Conservation (phyloP, 2,329 filamentous ascomycete genomes). For the Talaromyces albobiverticillius region DNA sequence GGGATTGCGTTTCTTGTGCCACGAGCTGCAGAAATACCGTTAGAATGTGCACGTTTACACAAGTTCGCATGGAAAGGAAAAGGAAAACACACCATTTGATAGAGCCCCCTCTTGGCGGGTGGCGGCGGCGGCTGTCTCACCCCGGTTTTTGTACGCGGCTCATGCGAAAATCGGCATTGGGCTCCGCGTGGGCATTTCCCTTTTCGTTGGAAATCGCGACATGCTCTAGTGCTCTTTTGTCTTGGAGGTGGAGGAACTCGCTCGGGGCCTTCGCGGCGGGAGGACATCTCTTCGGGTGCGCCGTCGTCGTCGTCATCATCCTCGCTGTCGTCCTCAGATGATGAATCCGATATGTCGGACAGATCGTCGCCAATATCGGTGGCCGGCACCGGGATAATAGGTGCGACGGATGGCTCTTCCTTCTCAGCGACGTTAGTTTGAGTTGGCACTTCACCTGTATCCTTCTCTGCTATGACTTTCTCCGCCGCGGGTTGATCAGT, state of each 20-base stretch:
- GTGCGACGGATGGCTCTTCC: not conserved
- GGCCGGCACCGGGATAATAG: not conserved
- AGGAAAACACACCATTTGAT: conserved; percentile 37
- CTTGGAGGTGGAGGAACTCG: conserved; percentile 38
- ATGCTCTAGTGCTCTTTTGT: conserved; percentile 28
- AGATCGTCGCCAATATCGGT: conserved; percentile 35
- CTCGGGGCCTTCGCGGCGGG: conserved; percentile 39
- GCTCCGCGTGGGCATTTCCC: conserved; percentile 43
- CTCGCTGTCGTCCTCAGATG: conserved; percentile 20
- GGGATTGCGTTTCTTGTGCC: conserved; percentile 42
- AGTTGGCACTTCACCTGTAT: not conserved
- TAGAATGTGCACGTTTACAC: not conserved
- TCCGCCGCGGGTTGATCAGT: not conserved
- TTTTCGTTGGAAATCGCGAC: conserved; percentile 39
- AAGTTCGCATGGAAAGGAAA: not conserved
- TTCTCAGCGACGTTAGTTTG: not conserved
- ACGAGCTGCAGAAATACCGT: conserved; percentile 31
- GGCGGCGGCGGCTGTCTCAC: not conserved
- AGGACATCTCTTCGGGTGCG: conserved; percentile 41
- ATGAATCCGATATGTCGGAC: conserved; percentile 33
- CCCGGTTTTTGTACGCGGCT: conserved; percentile 28
- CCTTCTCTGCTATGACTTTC: no score
- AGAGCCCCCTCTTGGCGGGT: conserved; percentile 37
- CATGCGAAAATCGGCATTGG: conserved; percentile 43
- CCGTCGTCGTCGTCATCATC: conserved; percentile 29